Conservation (phyloP, 73 alveolate genomes). For the Paramecium caudatum region DNA sequence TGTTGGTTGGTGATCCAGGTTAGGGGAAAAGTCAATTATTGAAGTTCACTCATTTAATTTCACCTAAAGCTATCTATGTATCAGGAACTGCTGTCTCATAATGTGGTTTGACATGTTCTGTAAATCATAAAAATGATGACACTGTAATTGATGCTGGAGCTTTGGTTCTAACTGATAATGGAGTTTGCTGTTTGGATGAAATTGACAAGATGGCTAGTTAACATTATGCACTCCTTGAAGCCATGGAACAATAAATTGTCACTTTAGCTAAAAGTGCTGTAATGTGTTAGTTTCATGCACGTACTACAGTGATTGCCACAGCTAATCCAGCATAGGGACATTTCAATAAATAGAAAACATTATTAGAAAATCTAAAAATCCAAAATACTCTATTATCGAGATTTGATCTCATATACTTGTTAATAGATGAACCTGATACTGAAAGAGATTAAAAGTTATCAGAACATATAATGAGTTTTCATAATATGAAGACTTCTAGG, state of each 20-base stretch:
- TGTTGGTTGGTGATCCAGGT: constrained; percentile 82
- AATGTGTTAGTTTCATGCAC: constrained; percentile 86
- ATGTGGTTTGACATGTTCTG: constrained; percentile 92
- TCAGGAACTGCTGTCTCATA: constrained; percentile 92
- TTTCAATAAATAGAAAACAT: constrained; percentile 78
- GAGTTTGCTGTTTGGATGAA: constrained; percentile 95
- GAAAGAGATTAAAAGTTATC: constrained; percentile 84
- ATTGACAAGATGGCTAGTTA: constrained; percentile 93
- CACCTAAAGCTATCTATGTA: constrained; percentile 91
- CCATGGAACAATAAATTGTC: constrained; percentile 93
- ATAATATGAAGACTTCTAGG: constrained; percentile 74
- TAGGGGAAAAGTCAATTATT: constrained; percentile 92
- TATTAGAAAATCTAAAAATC: constrained; percentile 84
- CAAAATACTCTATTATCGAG: constrained; percentile 87
- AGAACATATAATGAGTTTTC: constrained; percentile 90
- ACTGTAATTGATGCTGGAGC: constrained; percentile 93
- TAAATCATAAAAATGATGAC: constrained; percentile 85
- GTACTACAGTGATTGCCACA: constrained; percentile 90
- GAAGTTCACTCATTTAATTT: constrained; percentile 81
- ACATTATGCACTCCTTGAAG: constrained; percentile 87
- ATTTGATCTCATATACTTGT: constrained; percentile 90
- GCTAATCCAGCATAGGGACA: constrained; percentile 94
- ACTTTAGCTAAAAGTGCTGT: constrained; percentile 93
- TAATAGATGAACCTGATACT: constrained; percentile 91
- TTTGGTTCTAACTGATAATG: constrained; percentile 88